These are phyloP conservation scores for Penicillium brevicompactum DNA, from an alignment of 2,329 filamentous ascomycete species.

Conservation along the genomic window DNA sequence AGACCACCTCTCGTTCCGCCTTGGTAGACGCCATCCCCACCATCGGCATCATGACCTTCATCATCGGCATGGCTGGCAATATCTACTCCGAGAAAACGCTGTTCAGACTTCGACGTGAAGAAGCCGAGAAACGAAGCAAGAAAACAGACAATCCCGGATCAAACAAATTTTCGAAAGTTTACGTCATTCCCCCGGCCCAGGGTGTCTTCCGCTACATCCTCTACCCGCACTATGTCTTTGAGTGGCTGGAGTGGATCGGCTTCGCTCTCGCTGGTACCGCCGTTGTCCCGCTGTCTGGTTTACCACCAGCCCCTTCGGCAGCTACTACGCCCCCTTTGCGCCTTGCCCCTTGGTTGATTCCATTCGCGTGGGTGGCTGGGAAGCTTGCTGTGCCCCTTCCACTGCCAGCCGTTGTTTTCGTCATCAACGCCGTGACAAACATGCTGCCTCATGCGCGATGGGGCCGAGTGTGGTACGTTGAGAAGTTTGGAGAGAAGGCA, in stretches of 20 bases:
- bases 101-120: conserved; percentile 77
- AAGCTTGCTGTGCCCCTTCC: conserved; percentile 52
- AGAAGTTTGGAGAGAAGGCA: conserved; percentile 83
- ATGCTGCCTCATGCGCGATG: conserved; percentile 86
- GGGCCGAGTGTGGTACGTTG: conserved; percentile 82
- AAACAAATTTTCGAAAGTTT: conserved; percentile 73
- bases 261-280: conserved; percentile 67
- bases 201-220: conserved; percentile 82
- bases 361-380: conserved; percentile 31
- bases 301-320: not conserved
- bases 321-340: conserved; percentile 26
- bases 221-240: conserved; percentile 91
- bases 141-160: conserved; percentile 46
- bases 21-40: conserved; percentile 45
- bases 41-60: conserved; percentile 73
- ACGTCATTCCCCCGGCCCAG: conserved; percentile 77
- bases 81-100: conserved; percentile 89
- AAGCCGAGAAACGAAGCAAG: conserved; percentile 56
- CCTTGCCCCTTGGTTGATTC: conserved; percentile 41
- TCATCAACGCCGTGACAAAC: conserved; percentile 82
- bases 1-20: conserved; percentile 19
- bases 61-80: conserved; percentile 74
- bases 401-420: conserved; percentile 75
- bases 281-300: conserved; percentile 30
- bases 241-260: conserved; percentile 95